These are phyloP conservation scores for Lantana camara DNA, from an alignment of 257 asterid genomes.

Conservation along the genomic window DNA sequence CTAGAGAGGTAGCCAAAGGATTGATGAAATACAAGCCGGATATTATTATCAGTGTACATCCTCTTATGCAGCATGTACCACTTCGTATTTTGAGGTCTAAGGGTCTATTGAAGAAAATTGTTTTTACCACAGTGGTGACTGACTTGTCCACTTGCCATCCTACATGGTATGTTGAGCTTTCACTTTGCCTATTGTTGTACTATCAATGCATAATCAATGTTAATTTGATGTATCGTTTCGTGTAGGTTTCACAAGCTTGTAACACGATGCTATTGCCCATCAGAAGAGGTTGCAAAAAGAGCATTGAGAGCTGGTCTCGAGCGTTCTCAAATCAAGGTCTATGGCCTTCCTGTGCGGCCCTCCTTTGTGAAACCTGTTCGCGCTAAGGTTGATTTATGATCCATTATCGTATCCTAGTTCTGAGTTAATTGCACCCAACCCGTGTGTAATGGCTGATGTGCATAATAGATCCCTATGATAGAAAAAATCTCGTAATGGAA, in stretches of 20 bases:
- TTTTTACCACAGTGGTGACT: constrained; percentile 91
- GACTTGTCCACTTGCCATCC: constrained; percentile 97
- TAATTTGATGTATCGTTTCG: constrained; percentile 27
- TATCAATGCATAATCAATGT: not conserved
- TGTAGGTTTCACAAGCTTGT: constrained; percentile 99
- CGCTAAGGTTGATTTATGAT: constrained; percentile 62
- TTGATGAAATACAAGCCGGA: constrained; percentile 95
- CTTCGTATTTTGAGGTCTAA: constrained; percentile 90
- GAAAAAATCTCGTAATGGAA: too few species aligned
- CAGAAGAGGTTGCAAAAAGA: constrained; percentile 94
- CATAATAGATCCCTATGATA: too few species aligned
- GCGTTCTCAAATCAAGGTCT: constrained; percentile 82
- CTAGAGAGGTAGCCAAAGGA: constrained; percentile 95
- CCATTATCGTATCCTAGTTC: not conserved
- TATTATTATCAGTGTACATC: constrained; percentile 96
- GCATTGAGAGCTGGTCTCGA: constrained; percentile 93
- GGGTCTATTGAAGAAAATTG: constrained; percentile 92
- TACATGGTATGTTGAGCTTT: constrained; percentile 69
- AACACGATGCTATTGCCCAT: constrained; percentile 93
- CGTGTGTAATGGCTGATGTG: too few species aligned
- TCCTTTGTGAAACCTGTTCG: constrained; percentile 86
- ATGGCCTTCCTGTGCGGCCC: constrained; percentile 97
- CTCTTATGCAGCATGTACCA: constrained; percentile 97
- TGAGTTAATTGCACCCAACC: too few species aligned
- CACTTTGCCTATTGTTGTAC: constrained; percentile 21